Conservation (phyloP, 148 eudicot genomes). For the Heliamphora exappendiculata region DNA sequence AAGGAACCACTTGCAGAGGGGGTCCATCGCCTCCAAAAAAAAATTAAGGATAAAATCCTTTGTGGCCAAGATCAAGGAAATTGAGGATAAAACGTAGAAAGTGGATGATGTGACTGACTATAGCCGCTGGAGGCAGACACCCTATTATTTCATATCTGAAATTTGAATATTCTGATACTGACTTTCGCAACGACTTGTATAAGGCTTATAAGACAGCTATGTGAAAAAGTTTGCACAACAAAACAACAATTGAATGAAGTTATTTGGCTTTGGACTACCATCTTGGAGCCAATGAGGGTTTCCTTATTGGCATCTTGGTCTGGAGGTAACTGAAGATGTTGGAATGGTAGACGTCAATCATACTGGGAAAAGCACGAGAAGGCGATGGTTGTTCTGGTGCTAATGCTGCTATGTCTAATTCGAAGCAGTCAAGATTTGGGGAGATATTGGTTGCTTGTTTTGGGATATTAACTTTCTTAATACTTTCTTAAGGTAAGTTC, state of each 20-base stretch:
- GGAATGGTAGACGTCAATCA: slow-evolving; percentile 28
- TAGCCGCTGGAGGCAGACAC: slow-evolving; percentile 75
- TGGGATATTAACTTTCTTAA: no score
- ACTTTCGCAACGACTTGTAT: slow-evolving; percentile 70
- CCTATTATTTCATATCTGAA: slow-evolving; percentile 56
- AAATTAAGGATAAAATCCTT: slow-evolving; percentile 74
- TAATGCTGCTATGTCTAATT: slow-evolving; percentile 33
- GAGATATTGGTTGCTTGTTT: no score
- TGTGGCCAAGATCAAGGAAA: slow-evolving; percentile 75
- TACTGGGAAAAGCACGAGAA: slow-evolving; percentile 32
- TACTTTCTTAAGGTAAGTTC: no score
- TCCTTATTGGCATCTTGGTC: slow-evolving; percentile 29
- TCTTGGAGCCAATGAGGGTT: slow-evolving; percentile 77
- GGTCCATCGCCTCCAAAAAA: no score
- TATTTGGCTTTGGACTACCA: slow-evolving; percentile 74
- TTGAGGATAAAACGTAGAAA: slow-evolving; percentile 61
- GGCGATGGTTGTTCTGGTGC: slow-evolving; percentile 30
- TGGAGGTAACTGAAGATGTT: slow-evolving; percentile 40
- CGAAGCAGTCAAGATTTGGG: slow-evolving; percentile 39
- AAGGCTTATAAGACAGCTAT: slow-evolving; percentile 73
- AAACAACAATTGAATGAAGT: slow-evolving; percentile 82
- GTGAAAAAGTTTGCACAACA: slow-evolving; percentile 73
- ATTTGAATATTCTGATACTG: slow-evolving; percentile 58
- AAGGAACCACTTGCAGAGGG: no score
- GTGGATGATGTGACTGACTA: slow-evolving; percentile 65